Conservation (phyloP, 2,329 filamentous ascomycete species). For the Colletotrichum endophyticum region DNA sequence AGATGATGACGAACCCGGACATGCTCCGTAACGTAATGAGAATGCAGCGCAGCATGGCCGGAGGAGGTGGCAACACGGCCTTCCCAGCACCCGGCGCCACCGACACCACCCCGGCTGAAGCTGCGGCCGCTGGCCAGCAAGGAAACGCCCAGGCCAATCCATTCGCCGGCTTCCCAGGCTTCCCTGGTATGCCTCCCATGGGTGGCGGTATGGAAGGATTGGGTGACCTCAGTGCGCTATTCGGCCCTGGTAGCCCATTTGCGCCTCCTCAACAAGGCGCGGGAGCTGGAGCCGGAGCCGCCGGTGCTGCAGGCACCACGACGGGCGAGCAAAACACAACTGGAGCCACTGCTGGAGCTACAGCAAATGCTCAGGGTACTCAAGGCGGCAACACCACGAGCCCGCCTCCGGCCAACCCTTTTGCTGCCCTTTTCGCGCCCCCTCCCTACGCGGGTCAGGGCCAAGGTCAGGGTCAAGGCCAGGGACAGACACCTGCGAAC, state of each 20-base stretch:
- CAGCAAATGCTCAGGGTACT: slow-evolving; percentile 21
- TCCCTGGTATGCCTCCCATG: slow-evolving; percentile 2
- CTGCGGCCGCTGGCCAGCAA: slow-evolving; percentile 33
- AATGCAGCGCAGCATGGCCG: slow-evolving; percentile 76
- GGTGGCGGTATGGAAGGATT: slow-evolving; percentile 20
- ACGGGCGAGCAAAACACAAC: slow-evolving; percentile 18
- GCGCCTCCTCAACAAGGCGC: slow-evolving; percentile 21
- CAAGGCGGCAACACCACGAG: slow-evolving; percentile 29
- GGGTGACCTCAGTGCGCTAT: slow-evolving; percentile 31
- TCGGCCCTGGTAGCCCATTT: slow-evolving; percentile 26
- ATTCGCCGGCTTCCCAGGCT: slow-evolving; percentile 44
- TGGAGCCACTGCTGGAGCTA: slow-evolving; percentile 22
- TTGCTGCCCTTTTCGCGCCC: slow-evolving; percentile 66
- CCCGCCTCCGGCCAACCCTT: slow-evolving; percentile 64
- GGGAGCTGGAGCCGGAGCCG: neutral
- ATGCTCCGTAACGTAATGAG: slow-evolving; percentile 82
- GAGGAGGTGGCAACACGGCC: slow-evolving; percentile 52
- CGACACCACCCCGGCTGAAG: slow-evolving; percentile 75
- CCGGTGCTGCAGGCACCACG: slow-evolving; percentile 5
- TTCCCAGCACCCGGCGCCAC: slow-evolving; percentile 94
- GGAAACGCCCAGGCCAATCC: slow-evolving; percentile 34
- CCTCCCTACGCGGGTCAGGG: slow-evolving; percentile 35
- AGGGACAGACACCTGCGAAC: slow-evolving; percentile 33
- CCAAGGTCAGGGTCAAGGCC: slow-evolving; percentile 29
- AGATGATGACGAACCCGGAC: slow-evolving; percentile 92